A percentile compares a stretch with the other conserved stretches of the same genome.
Evolutionary conservation across 306 rosid species (phyloP).

Genomic region (Carpinus viminea): DNA sequence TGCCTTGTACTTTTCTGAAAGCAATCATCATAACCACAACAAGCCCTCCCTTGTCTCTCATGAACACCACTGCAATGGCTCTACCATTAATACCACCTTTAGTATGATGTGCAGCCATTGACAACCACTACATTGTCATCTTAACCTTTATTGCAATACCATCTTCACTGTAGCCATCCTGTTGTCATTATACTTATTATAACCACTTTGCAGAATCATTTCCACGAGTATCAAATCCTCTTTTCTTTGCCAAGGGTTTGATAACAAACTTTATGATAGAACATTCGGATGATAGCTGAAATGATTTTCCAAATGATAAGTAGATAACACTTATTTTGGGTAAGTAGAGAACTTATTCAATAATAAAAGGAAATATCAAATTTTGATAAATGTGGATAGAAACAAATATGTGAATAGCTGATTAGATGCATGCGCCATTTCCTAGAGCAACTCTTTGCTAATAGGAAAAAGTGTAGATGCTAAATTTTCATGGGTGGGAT

Average conservation of each 20-base stretch:
- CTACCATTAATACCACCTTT: background rate
- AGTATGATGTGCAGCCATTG: background rate
- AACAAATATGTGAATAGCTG: background rate
- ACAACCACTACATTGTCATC: background rate
- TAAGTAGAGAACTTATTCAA: background rate
- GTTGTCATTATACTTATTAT: background rate
- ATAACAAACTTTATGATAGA: no score
- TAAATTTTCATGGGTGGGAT: background rate
- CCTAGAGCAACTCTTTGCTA: background rate
- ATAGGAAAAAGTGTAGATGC: background rate
- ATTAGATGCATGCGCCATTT: background rate
- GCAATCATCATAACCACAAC: background rate
- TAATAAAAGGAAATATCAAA: background rate
- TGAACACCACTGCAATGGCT: background rate
- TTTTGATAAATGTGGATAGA: background rate
- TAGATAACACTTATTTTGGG: background rate
- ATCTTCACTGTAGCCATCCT: background rate
- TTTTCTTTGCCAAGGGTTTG: no score
- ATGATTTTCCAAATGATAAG: background rate
- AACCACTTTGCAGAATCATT: background rate
- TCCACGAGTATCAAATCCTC: no score
- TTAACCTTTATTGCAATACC: background rate
- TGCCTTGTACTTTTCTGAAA: background rate
- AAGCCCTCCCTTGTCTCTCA: background rate
- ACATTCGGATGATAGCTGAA: no score